Base-by-base conservation (phyloP, 2,329 filamentous ascomycete species). In the Talaromyces funiculosus region DNA sequence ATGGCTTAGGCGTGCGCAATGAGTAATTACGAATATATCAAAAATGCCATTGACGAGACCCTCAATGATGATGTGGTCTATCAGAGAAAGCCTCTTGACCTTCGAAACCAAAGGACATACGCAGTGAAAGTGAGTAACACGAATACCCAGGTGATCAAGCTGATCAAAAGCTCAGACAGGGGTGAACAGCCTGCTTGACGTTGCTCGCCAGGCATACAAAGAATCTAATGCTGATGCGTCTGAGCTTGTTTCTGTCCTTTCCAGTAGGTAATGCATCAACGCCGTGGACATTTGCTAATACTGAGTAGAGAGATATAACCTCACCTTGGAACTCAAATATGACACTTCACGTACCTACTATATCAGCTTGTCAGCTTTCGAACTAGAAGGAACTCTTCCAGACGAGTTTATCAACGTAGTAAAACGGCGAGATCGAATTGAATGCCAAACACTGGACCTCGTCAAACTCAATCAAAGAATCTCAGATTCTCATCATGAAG, bases 31-130 rank as follows among this genome's bases (percentile, higher is more conserved):
- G 76, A 78, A 18, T 79, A 81, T 0, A 82, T 93, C 3, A 78
- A 87, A 47, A 76, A 82, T 2, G 75, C 89, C 1, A 92, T 99
- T 56, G 77, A 83, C 47, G 76, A 80, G 14, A 84, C 84, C 0
- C 87, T 99, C 66, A 94, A 97, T 64, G 83, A 89, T 8, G 90
- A 96, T 70, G 90, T 92, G 0, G 84, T 82, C 0, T 95, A 89
- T 66, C 88, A 90, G 61, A 90, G 83, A 51, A 85, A 87, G 22
- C 88, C 94, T 0, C 80, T 97, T 4, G 93, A 97, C 63, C 80
- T 96, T 60, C 84, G 92, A 14, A 96, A 97, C 63, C 93, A 97
- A 71, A 82, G 93, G 64, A 90, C 89, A 0, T 97, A 95, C 76
- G 93, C 93, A 22, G 88, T 97, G 33, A 94, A 89, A 33, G 63